Conservation (phyloP, 306 rosid species). For the Lathyrus tuberosus region DNA sequence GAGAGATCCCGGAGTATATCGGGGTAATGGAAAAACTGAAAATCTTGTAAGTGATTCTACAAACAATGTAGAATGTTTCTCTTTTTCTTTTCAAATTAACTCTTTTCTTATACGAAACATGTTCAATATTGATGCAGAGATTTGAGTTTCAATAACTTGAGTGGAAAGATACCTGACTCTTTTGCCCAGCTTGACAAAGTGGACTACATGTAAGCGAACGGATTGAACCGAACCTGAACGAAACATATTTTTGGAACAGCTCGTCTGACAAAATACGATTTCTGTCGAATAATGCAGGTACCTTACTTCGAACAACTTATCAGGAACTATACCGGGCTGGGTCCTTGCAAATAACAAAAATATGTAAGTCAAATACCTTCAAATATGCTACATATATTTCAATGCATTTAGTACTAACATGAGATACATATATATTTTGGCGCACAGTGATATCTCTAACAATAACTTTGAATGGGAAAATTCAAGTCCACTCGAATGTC, state of each 20-base stretch:
- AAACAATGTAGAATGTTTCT: not conserved
- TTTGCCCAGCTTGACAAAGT: conserved; percentile 55
- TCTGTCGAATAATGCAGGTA: conserved; percentile 54
- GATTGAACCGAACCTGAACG: not conserved
- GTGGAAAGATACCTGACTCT: conserved; percentile 71
- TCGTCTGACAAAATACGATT: not conserved
- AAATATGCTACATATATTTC: conserved; percentile 22
- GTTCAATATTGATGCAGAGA: conserved; percentile 58
- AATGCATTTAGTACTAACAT: conserved; percentile 10
- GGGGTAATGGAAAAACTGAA: conserved; percentile 64
- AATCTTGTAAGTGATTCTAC: conserved; percentile 61
- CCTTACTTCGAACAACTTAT: conserved; percentile 73
- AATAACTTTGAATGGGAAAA: conserved; percentile 80
- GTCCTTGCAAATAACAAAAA: conserved; percentile 53
- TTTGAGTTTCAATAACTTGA: conserved; percentile 78
- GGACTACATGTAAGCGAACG: conserved; percentile 67
- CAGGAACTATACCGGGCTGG: conserved; percentile 77
- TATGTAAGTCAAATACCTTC: conserved; percentile 53
- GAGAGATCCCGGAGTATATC: conserved; percentile 64
- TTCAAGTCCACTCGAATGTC: conserved; percentile 72
- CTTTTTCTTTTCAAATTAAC: not conserved
- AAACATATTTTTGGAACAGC: conserved; percentile 2
- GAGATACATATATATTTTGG: conserved; percentile 39
- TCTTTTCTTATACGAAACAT: conserved; percentile 6
- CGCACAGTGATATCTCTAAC: conserved; percentile 79